Evolutionary conservation across 139 green algal genomes (phyloP).

Genomic region (Auxenochlorella protothecoides): DNA sequence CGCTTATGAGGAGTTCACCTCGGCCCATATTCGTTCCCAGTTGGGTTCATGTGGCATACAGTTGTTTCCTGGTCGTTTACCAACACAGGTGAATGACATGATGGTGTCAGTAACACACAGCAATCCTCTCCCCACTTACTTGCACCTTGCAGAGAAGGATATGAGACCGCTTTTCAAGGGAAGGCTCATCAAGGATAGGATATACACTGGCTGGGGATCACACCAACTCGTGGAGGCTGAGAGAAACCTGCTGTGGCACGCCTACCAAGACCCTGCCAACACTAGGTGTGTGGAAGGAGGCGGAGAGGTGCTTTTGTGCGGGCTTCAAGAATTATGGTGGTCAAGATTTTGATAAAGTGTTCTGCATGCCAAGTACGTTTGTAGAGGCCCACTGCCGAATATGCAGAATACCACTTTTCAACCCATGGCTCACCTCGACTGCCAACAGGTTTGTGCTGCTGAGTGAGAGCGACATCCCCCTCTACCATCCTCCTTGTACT

Average conservation of each 20-base stretch:
- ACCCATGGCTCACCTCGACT: too few relatives aligned
- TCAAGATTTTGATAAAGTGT: too few relatives aligned
- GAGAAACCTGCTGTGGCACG: constrained; percentile 19
- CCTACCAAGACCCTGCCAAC: constrained; percentile 29
- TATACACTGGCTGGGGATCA: constrained; percentile 4
- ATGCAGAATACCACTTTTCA: too few relatives aligned
- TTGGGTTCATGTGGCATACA: too few relatives aligned
- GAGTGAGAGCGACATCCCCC: constrained; percentile 27
- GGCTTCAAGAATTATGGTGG: too few relatives aligned
- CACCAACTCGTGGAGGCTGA: constrained; percentile 12
- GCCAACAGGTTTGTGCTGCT: constrained; percentile 30
- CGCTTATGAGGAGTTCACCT: not conserved
- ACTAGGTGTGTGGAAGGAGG: too few relatives aligned
- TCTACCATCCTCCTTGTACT: constrained; percentile 29
- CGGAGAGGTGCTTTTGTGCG: too few relatives aligned
- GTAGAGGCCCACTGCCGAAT: too few relatives aligned
- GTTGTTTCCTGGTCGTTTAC: not conserved
- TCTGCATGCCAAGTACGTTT: too few relatives aligned
- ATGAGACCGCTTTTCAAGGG: not conserved
- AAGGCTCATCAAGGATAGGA: not conserved
- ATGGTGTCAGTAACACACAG: not conserved
- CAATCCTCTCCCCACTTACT: not conserved
- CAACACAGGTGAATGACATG: not conserved
- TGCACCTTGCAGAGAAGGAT: not conserved
- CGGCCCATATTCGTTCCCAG: too few relatives aligned